Percentiles rank a stretch among this genome's conserved stretches.
Evolutionary conservation across 2,329 filamentous ascomycete genomes (phyloP).

Genomic region (Ophiostoma pallidulum): DNA sequence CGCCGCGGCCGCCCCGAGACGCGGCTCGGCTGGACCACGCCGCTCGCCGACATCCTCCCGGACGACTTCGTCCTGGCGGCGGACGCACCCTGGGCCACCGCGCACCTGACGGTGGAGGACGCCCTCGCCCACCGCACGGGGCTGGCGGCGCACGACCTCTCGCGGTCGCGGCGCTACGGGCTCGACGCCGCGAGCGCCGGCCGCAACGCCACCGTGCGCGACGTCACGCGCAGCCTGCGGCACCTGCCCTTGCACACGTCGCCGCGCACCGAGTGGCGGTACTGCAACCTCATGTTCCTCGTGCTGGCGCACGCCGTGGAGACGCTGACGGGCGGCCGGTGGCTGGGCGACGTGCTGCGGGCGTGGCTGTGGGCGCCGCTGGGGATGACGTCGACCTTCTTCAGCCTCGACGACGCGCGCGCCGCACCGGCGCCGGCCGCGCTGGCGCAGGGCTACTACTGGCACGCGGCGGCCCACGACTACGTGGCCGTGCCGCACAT

Average conservation of each 20-base stretch:
- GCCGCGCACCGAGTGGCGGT: constrained; percentile 35
- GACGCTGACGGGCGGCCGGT: constrained; percentile 25
- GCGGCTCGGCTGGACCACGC: constrained; percentile 35
- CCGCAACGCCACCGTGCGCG: constrained; percentile 25
- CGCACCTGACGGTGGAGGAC: constrained; percentile 43
- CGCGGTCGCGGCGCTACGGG: constrained; percentile 22
- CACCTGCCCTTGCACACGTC: constrained; percentile 30
- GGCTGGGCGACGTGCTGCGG: constrained; percentile 31
- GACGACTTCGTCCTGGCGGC: constrained; percentile 39
- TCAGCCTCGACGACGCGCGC: constrained; percentile 24
- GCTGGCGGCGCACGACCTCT: constrained; percentile 34
- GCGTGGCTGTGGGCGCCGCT: constrained; percentile 34
- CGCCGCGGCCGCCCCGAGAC: too few relatives aligned
- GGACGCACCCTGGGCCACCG: constrained; percentile 29
- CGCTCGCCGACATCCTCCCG: constrained; percentile 35
- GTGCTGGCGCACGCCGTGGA: constrained; percentile 37
- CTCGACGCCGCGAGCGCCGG: constrained; percentile 23
- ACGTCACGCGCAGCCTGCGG: constrained; percentile 31
- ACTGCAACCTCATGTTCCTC: constrained; percentile 45
- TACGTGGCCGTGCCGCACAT: constrained; percentile 22
- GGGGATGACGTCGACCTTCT: constrained; percentile 33
- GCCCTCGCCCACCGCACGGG: constrained; percentile 42
- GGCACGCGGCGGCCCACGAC: constrained; percentile 21
- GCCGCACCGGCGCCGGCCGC: constrained; percentile 18
- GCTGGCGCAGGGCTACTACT: constrained; percentile 35